A percentile compares a stretch with the other conserved stretches of the same genome.
Evolutionary conservation across 768 basidiomycete genomes (phyloP).

Genomic region (Hypholoma sublateritium): DNA sequence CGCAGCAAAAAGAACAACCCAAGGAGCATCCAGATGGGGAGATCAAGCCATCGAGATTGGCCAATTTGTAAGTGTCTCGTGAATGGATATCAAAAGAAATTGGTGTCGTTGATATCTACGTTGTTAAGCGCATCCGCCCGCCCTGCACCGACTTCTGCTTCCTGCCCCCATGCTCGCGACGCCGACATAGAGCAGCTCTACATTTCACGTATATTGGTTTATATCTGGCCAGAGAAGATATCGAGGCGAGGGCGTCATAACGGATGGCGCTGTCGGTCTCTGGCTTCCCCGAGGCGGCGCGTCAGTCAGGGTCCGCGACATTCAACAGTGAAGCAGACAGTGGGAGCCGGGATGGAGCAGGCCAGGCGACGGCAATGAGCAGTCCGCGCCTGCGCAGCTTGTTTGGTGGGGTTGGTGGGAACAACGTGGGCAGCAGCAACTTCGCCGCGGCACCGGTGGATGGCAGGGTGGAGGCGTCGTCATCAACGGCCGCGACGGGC

Average conservation of each 20-base stretch:
- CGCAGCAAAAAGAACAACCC: background rate
- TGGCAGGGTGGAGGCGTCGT: background rate
- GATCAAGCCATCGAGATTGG: background rate
- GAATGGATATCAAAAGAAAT: conserved; percentile 1
- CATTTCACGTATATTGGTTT: too few relatives aligned
- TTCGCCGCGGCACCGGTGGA: conserved; percentile 1
- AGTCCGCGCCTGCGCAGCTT: conserved; percentile 25
- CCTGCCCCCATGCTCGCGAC: background rate
- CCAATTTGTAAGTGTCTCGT: conserved; percentile 5
- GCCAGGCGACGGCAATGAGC: conserved; percentile 15
- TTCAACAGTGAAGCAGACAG: conserved; percentile 9
- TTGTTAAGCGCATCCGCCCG: background rate
- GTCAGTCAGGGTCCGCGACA: conserved; percentile 16
- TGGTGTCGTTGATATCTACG: background rate
- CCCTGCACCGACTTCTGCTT: background rate
- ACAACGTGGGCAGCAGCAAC: background rate
- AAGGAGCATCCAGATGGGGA: background rate
- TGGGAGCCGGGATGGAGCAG: conserved; percentile 11
- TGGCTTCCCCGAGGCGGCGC: conserved; percentile 34
- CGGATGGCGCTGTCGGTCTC: conserved; percentile 36
- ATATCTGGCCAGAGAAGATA: background rate
- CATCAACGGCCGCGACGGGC: conserved; percentile 15
- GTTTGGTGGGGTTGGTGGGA: conserved; percentile 19
- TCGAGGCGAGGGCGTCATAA: background rate
- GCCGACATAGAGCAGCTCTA: background rate